A percentile compares a stretch with the other conserved stretches of the same genome.
phyloP scores from a whole-genome alignment of 768 basidiomycete species.

The Coprinellus micaceus region DNA sequence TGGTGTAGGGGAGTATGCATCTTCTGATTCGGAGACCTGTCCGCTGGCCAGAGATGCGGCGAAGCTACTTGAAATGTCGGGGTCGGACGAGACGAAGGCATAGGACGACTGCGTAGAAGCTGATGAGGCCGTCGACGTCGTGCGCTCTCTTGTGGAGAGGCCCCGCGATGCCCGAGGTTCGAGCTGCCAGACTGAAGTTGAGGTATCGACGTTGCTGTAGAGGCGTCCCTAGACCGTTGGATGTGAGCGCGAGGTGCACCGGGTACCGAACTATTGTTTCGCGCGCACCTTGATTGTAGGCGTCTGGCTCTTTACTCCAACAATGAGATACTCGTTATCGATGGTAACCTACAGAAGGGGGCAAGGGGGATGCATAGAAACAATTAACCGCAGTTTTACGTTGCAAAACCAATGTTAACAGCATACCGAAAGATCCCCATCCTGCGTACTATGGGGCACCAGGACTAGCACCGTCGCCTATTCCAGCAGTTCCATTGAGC shows the following conservation, averaged over 20 bases:
- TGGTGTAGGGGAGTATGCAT: constrained; percentile 49
- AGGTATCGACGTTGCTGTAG: constrained; percentile 64
- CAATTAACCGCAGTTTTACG: background rate
- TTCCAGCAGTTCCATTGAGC: constrained; percentile 11
- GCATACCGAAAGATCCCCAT: constrained; percentile 65
- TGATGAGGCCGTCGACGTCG: constrained; percentile 71
- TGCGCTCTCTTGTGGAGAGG: constrained; percentile 61
- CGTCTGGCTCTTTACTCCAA: constrained; percentile 65
- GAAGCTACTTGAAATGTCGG: constrained; percentile 81
- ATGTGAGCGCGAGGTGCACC: constrained; percentile 1
- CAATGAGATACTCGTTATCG: constrained; percentile 67
- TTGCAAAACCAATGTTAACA: background rate
- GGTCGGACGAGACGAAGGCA: constrained; percentile 72
- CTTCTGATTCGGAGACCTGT: constrained; percentile 70
- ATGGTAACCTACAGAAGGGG: constrained; percentile 54
- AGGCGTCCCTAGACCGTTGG: constrained; percentile 68
- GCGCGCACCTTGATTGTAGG: constrained; percentile 67
- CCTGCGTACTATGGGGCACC: constrained; percentile 66
- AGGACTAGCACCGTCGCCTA: constrained; percentile 76
- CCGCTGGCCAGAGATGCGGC: constrained; percentile 77
- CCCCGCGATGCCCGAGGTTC: constrained; percentile 61
- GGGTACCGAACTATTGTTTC: background rate
- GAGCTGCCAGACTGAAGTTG: constrained; percentile 74
- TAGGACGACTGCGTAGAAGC: constrained; percentile 78
- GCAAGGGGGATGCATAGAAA: background rate